A percentile compares a stretch with the other conserved stretches of the same genome.
phyloP scores from a whole-genome alignment of 495 filamentous ascomycete species.

The Podospora comata region DNA sequence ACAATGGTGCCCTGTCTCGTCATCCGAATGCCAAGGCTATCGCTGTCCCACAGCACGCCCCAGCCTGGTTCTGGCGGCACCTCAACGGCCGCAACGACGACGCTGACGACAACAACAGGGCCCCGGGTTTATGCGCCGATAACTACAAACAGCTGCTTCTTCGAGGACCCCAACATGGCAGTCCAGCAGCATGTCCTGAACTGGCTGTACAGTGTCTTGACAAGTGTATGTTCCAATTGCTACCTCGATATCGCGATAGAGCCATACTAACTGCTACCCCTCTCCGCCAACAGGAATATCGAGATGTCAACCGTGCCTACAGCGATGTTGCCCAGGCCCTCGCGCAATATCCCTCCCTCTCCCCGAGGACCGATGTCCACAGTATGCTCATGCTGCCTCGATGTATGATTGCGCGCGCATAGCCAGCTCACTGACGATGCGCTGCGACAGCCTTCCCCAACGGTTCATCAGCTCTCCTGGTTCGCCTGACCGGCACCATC shows the following conservation, averaged over 20 bases:
- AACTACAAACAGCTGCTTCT: slow-evolving; percentile 13
- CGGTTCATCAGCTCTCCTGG: slow-evolving; percentile 79
- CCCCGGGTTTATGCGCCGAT: slow-evolving; percentile 17
- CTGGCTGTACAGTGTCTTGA: slow-evolving; percentile 91
- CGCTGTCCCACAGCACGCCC: slow-evolving; percentile 10
- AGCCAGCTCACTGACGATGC: slow-evolving; percentile 3
- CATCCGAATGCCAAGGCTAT: neutral
- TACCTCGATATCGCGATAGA: neutral
- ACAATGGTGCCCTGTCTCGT: too few species aligned
- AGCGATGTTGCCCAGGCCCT: slow-evolving; percentile 83
- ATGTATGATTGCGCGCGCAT: neutral
- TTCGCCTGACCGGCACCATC: slow-evolving; percentile 81
- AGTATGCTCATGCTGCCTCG: slow-evolving; percentile 63
- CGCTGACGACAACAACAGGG: slow-evolving; percentile 2
- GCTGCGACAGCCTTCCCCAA: slow-evolving; percentile 74
- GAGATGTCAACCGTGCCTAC: slow-evolving; percentile 86
- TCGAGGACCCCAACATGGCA: slow-evolving; percentile 54
- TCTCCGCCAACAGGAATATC: slow-evolving; percentile 68
- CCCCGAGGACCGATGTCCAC: slow-evolving; percentile 92
- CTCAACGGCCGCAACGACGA: neutral
- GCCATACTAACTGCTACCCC: slow-evolving; percentile 16
- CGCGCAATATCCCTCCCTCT: slow-evolving; percentile 75
- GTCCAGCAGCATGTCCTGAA: slow-evolving; percentile 85
- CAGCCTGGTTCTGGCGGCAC: slow-evolving; percentile 5
- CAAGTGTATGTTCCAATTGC: slow-evolving; percentile 55